phyloP scores from a whole-genome alignment of 2,329 filamentous ascomycete species.

The Coniochaeta sp. region DNA sequence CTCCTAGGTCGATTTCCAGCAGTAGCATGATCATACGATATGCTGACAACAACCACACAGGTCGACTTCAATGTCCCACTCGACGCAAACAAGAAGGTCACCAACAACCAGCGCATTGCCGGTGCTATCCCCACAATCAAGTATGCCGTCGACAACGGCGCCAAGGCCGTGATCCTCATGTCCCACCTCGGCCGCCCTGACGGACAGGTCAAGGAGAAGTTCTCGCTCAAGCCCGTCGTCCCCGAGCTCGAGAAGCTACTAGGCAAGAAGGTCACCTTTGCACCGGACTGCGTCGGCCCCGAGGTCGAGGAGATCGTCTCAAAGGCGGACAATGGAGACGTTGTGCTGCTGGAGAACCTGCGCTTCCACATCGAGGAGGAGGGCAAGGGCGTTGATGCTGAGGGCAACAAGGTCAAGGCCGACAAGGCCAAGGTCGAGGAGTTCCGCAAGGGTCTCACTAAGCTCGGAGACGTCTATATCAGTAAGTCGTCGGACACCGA shows the following conservation, averaged over 20 bases:
- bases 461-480: slow-evolving; percentile 91
- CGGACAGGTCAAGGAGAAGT: slow-evolving; percentile 84
- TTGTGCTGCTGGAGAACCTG: slow-evolving; percentile 93
- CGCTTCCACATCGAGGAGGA: slow-evolving; percentile 98
- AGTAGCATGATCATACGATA: background rate
- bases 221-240: slow-evolving; percentile 88
- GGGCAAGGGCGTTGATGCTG: slow-evolving; percentile 86
- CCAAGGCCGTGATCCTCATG: slow-evolving; percentile 93
- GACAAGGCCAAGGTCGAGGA: slow-evolving; percentile 86
- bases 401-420: slow-evolving; percentile 97
- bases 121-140: slow-evolving; percentile 94
- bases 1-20: background rate
- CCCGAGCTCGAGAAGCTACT: slow-evolving; percentile 88
- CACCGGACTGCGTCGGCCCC: slow-evolving; percentile 81
- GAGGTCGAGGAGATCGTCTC: slow-evolving; percentile 87
- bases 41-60: slow-evolving; percentile 36
- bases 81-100: slow-evolving; percentile 85
- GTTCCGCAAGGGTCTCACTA: slow-evolving; percentile 93
- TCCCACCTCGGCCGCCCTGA: slow-evolving; percentile 96
- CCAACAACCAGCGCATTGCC: slow-evolving; percentile 97
- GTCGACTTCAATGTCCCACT: slow-evolving; percentile 99
- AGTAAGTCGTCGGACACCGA: slow-evolving; percentile 52
- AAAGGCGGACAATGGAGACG: slow-evolving; percentile 70
- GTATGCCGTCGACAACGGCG: slow-evolving; percentile 81
- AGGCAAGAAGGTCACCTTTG: slow-evolving; percentile 77